Evolutionary conservation across 208 protist species (phyloP), one percentile per base, ranked within the genome.

Genomic region (Trypanosoma avium): DNA sequence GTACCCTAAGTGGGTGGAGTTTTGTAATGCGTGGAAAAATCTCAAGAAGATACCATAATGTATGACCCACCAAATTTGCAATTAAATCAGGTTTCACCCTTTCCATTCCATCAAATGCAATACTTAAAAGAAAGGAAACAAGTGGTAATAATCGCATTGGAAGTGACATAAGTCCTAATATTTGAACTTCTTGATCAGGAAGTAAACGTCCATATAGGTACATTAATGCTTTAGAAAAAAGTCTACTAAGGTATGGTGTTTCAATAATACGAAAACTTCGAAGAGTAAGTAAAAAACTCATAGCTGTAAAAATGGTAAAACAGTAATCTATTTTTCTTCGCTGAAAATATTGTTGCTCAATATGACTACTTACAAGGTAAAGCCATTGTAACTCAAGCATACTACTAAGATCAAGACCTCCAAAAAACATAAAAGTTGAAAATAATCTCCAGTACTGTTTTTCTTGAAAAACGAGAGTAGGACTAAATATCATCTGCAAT

Each of bases 1-100:
- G 81, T 5, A 92, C 27, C 27, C 75, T 71, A 30, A 95, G 71
- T 9, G 75, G 76, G 26, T 82, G 63, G 15, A 88, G 24, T 4
- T 79, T 86, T 19, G 86, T 92, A 48, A 95, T 95, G 35, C 83
- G 82, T 17, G 90, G 90, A 67, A 95, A 89, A n/a, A 95, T 81
- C 43, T 93, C 86, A 8, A 91, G 59, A 13, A 93, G 49, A 56
- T 88, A 95, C 81, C 86, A 95, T 43, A 93, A 63, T 2, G 86
- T 46, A 48, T 95, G 90, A 0, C 86, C 90, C 24, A 92, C 72
- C 40, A 81, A 7, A 40, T 76, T 77, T 38, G 73, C 75, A 15
- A 88, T 30, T 1, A 93, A n/a, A 12, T 86, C 63, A 33, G 67
- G 58, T 24, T 67, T 61, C 13, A 85, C 38, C 19, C 67, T 60